These are phyloP conservation scores for Isabelozyma gotoi DNA, from an alignment of 805 yeast genomes.

Conservation along the genomic window DNA sequence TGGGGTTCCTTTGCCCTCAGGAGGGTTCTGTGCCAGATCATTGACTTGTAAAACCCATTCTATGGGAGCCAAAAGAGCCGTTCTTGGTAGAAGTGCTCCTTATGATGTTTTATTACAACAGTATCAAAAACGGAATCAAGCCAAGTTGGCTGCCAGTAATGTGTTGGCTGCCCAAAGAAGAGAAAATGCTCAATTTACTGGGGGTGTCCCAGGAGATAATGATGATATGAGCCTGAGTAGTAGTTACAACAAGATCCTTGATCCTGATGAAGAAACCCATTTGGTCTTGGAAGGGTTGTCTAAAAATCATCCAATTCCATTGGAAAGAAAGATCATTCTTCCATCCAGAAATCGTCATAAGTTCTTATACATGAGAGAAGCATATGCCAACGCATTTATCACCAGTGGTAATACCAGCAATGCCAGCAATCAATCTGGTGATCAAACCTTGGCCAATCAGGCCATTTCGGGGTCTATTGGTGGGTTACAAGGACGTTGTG, in stretches of 20 bases:
- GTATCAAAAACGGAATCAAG: conserved; percentile 90
- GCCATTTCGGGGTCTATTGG: conserved; percentile 58
- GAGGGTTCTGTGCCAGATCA: conserved; percentile 95
- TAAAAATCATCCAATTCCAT: conserved; percentile 76
- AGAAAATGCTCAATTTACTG: conserved; percentile 54
- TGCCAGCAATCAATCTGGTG: conserved; percentile 18
- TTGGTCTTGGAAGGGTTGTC: conserved; percentile 88
- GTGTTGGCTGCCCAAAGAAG: conserved; percentile 77
- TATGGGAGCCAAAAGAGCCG: conserved; percentile 97
- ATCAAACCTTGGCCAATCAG: conserved; percentile 45
- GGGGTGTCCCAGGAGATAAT: conserved; percentile 18
- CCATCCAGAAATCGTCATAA: conserved; percentile 71
- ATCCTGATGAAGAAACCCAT: conserved; percentile 91
- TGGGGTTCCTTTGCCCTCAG: conserved; percentile 91
- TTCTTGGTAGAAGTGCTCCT: conserved; percentile 88
- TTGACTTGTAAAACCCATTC: conserved; percentile 97
- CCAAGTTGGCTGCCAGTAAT: conserved; percentile 79
- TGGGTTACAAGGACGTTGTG: conserved; percentile 77
- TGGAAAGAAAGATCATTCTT: conserved; percentile 70
- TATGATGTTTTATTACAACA: conserved; percentile 86
- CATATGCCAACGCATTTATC: conserved; percentile 83
- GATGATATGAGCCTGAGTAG: conserved; percentile 17
- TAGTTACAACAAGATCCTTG: conserved; percentile 51
- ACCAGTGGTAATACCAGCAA: conserved; percentile 45
- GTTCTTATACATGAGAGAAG: conserved; percentile 86